phyloP scores from a whole-genome alignment of 169 alveolate species.

The Perkinsus chesapeaki region DNA sequence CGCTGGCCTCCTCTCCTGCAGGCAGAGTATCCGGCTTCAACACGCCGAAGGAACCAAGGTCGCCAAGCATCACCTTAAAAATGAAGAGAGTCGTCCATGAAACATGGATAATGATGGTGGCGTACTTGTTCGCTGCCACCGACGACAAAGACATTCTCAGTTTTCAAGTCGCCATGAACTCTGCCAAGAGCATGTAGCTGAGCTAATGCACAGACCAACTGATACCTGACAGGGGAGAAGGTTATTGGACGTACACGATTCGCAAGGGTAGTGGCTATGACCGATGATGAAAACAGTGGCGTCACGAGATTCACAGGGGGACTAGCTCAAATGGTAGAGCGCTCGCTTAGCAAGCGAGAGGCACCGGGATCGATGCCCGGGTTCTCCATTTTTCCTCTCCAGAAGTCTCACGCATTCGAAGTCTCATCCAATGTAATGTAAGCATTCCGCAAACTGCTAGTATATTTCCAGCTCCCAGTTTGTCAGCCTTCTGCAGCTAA shows the following conservation, averaged over 20 bases:
- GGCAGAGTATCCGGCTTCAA: not conserved
- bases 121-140: not conserved
- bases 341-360: constrained; percentile 99
- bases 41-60: not conserved
- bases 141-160: not conserved
- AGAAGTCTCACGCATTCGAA: too few relatives aligned
- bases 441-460: too few relatives aligned
- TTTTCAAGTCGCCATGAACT: not conserved
- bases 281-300: too few relatives aligned
- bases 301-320: too few relatives aligned
- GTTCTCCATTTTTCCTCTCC: constrained; percentile 80
- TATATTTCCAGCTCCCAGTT: too few relatives aligned
- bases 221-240: too few relatives aligned
- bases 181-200: not conserved
- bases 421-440: too few relatives aligned
- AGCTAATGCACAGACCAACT: not conserved
- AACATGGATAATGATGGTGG: not conserved
- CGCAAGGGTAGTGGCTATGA: too few relatives aligned
- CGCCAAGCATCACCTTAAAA: not conserved
- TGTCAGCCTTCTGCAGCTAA: too few relatives aligned
- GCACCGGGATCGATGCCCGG: constrained; percentile 99
- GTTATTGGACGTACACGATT: too few relatives aligned
- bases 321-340: constrained; percentile 99
- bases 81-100: too few relatives aligned
- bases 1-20: not conserved